Conservation (phyloP, 2,329 filamentous ascomycete species). For the Cercospora sp. region DNA sequence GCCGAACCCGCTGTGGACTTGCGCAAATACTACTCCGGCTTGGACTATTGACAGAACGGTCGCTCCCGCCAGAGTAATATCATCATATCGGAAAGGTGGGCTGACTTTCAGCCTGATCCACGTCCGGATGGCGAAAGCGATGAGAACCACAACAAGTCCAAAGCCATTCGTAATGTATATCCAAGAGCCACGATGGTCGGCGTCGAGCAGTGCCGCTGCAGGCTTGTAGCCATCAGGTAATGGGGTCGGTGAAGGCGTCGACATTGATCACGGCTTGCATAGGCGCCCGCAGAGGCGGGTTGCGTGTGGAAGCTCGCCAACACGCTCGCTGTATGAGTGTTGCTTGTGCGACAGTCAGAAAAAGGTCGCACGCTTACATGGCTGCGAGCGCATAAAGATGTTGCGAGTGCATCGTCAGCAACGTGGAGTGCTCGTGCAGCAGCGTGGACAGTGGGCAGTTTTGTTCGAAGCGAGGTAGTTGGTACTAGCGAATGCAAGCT, state of each 20-base stretch:
- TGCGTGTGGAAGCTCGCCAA: not conserved
- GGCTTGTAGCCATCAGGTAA: slow-evolving; percentile 20
- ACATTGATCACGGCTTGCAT: slow-evolving; percentile 4
- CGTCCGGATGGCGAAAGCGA: slow-evolving; percentile 43
- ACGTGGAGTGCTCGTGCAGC: slow-evolving; percentile 1
- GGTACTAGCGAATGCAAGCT: not conserved
- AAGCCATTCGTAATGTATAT: slow-evolving; percentile 45
- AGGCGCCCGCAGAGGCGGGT: not conserved
- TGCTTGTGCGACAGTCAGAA: not conserved
- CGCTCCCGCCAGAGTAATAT: slow-evolving; percentile 39
- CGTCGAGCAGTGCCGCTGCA: slow-evolving; percentile 18
- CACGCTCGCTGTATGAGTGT: not conserved
- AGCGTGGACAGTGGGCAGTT: not conserved
- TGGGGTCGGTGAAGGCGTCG: not conserved
- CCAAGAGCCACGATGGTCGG: slow-evolving; percentile 42
- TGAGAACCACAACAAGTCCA: slow-evolving; percentile 42
- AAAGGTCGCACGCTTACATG: not conserved
- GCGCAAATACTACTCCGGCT: slow-evolving; percentile 41
- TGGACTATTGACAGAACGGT: slow-evolving; percentile 43
- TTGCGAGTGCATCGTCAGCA: not conserved
- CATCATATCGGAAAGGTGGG: slow-evolving; percentile 36
- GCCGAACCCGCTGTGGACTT: slow-evolving; percentile 45
- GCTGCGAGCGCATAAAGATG: not conserved
- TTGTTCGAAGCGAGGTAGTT: not conserved
- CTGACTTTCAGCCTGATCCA: slow-evolving; percentile 42